These are phyloP conservation scores for Schizothecium vesticola DNA, from an alignment of 495 filamentous ascomycete genomes.

Conservation along the genomic window DNA sequence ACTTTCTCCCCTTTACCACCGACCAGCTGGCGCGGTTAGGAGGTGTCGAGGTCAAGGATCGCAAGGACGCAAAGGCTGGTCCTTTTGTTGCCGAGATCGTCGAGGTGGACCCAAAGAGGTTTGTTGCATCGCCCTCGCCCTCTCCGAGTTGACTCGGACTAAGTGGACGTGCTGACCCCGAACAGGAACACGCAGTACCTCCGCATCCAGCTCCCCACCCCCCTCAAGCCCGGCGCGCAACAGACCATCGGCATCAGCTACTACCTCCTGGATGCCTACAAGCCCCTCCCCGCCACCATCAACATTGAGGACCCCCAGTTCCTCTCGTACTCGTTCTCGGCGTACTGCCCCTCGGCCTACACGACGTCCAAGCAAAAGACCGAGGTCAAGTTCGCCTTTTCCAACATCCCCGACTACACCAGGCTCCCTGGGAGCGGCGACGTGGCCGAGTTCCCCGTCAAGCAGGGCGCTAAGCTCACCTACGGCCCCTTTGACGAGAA, in stretches of 20 bases:
- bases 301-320: conserved; percentile 78
- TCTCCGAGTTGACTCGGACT: background rate
- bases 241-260: conserved; percentile 84
- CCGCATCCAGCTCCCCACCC: conserved; percentile 66
- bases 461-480: conserved; percentile 77
- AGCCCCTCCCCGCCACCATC: conserved; percentile 75
- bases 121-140: conserved; percentile 16
- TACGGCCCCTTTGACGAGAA: conserved; percentile 86
- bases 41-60: conserved; percentile 84
- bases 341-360: conserved; percentile 77
- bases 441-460: conserved; percentile 62
- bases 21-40: conserved; percentile 70
- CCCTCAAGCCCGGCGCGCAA: conserved; percentile 68
- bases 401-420: conserved; percentile 79
- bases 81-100: conserved; percentile 64
- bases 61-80: conserved; percentile 64
- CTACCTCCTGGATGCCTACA: conserved; percentile 65
- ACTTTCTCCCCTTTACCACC: conserved; percentile 78
- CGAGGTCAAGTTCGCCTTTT: conserved; percentile 80
- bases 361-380: conserved; percentile 88
- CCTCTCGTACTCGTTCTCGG: conserved; percentile 76
- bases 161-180: background rate
- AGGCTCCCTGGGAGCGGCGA: conserved; percentile 60
- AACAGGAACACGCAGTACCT: conserved; percentile 76
- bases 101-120: conserved; percentile 61